phyloP scores from a whole-genome alignment of 163 green algal genomes.

The Picocystis sp. region DNA sequence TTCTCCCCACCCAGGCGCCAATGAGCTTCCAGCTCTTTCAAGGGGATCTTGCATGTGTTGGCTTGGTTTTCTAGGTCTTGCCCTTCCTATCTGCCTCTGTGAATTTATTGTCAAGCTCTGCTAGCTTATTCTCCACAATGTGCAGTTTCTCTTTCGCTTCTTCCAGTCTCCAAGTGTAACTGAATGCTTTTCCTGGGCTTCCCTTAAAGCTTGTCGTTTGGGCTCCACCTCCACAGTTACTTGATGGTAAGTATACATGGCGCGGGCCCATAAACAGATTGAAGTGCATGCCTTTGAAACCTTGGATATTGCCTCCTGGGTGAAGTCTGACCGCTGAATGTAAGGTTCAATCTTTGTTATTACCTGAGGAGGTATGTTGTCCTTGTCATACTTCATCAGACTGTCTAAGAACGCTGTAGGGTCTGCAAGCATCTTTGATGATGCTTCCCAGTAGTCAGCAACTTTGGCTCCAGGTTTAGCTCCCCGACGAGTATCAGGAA shows the following conservation, averaged over 20 bases:
- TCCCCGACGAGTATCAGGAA: conserved; percentile 26
- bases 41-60: conserved; percentile 53
- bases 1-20: conserved; percentile 52
- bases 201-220: conserved; percentile 44
- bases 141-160: conserved; percentile 37
- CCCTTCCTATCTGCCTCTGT: conserved; percentile 51
- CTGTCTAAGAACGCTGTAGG: conserved; percentile 49
- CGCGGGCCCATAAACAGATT: conserved; percentile 65
- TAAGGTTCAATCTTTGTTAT: conserved; percentile 50
- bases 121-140: conserved; percentile 50
- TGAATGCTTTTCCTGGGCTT: conserved; percentile 37
- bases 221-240: conserved; percentile 47
- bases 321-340: conserved; percentile 53
- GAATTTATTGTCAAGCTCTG: conserved; percentile 37
- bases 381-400: conserved; percentile 58
- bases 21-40: conserved; percentile 64
- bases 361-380: conserved; percentile 44
- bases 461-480: conserved; percentile 38
- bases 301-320: conserved; percentile 37
- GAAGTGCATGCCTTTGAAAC: conserved; percentile 64
- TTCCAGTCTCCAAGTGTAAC: conserved; percentile 36
- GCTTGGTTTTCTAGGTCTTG: conserved; percentile 26
- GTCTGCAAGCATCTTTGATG: conserved; percentile 54
- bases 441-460: conserved; percentile 37
- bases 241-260: conserved; percentile 68